Evolutionary conservation across 2,329 filamentous ascomycete species (phyloP), one percentile per base, ranked within the genome.

Genomic region (Monilinia laxa): DNA sequence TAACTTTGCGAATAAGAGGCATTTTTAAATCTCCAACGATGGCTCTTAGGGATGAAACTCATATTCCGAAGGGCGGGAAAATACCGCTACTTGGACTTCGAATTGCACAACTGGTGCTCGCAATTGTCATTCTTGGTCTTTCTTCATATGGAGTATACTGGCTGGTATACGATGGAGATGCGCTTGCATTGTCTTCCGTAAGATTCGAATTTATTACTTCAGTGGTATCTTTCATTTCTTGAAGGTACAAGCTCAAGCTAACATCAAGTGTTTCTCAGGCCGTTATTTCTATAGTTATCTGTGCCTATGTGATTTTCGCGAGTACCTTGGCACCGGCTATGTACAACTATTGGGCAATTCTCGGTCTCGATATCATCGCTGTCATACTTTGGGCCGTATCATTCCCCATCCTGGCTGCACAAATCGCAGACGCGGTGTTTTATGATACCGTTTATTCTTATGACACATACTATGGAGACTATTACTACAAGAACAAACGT

Each of bases 281-380:
- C 9, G 18, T 25, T 10, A 28, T 55, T n/a, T 54, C 64, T 38
- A 51, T 63, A 12, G 28, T 66, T 10, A 54, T 63, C 12, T 45
- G 47, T 28, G 2, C 51, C 64, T 66, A 66, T 54, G 31, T 63
- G 16, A 42, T 66, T 3, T 6, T 18, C 9, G 57, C 64, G n/a
- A 63, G 45, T 16, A 28, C 42, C 0, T 12, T 14, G 16, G 28
- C 25, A 23, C 64, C 57, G 4, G 18, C 3, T 18, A 12, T 63
- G 2, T 66, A 66, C 31, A 66, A 66, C 58, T 62, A 62, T 38
- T 66, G 58, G 57, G 64, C 58, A 11, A 40, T 66, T 20, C 49
- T 66, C 16, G 58, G 38, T 35, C 64, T 66, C 18, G 64, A 66
- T 18, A 55, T 66, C 4, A 1, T 55, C 25, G 49, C 25, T 20